Conservation (phyloP, 305 asterid genomes). For the Fraxinus albicans region DNA sequence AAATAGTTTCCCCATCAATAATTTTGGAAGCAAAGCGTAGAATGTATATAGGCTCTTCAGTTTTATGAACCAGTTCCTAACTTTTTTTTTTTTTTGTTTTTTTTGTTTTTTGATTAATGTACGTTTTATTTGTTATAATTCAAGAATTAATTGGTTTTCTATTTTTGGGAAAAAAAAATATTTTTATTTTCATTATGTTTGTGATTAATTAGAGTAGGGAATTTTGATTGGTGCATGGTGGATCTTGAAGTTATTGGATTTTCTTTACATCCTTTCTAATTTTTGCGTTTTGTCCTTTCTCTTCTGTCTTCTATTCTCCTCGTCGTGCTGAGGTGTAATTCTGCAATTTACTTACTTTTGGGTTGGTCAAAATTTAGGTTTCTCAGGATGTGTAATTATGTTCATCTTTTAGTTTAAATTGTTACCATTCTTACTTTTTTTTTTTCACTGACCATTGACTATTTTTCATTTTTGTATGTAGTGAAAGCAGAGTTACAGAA, state of each 20-base stretch:
- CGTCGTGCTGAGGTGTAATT: slow-evolving; percentile 1
- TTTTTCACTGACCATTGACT: slow-evolving; percentile 12
- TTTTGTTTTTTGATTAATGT: background rate
- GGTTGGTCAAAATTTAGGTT: slow-evolving; percentile 11
- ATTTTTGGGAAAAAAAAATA: background rate
- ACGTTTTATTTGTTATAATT: background rate
- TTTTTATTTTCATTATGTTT: background rate
- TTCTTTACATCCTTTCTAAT: slow-evolving; percentile 10
- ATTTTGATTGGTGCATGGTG: slow-evolving; percentile 16
- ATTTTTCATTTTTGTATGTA: background rate
- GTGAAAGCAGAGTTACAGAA: slow-evolving; percentile 33
- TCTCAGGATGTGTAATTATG: slow-evolving; percentile 20
- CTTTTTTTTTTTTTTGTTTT: background rate
- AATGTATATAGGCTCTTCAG: slow-evolving; percentile 16
- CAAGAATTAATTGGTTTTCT: background rate
- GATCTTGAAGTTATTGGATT: slow-evolving; percentile 28
- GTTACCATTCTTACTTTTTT: background rate
- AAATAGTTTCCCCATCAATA: slow-evolving; percentile 11
- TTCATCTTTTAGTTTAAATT: slow-evolving; percentile 11
- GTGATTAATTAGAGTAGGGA: slow-evolving; percentile 13
- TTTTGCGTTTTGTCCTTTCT: slow-evolving; percentile 12
- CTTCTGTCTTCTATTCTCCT: slow-evolving; percentile 11
- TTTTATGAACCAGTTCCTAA: background rate
- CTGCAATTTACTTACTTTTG: slow-evolving; percentile 19
- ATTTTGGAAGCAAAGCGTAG: slow-evolving; percentile 4